Conservation (phyloP, 2,329 filamentous ascomycete genomes). For the Fusarium pseudocircinatum region DNA sequence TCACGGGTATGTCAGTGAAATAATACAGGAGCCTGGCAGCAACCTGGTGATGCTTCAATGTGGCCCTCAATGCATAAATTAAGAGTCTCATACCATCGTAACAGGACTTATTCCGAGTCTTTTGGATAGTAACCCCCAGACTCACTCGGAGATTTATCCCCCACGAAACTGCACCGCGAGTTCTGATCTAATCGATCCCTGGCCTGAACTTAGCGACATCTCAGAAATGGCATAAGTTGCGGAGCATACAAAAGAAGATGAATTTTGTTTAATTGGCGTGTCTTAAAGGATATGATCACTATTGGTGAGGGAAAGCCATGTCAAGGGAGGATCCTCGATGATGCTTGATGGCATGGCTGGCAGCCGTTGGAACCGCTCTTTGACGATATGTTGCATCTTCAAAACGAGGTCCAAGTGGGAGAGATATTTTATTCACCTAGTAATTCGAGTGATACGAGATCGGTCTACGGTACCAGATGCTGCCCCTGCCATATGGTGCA, state of each 20-base stretch:
- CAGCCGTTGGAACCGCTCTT: too few species aligned
- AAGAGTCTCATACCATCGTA: neutral
- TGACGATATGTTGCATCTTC: neutral
- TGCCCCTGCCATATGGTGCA: neutral
- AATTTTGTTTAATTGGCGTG: neutral
- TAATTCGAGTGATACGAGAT: too few species aligned
- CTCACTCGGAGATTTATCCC: neutral
- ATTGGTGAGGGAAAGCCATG: neutral
- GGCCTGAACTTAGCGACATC: too few species aligned
- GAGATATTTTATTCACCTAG: neutral
- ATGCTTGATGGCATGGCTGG: neutral
- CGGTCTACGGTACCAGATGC: neutral
- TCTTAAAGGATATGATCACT: neutral
- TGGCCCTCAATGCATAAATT: neutral
- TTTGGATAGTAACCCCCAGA: rapidly evolving
- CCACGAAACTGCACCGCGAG: too few species aligned
- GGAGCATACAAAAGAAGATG: too few species aligned
- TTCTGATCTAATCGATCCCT: neutral
- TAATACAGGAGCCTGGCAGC: too few species aligned
- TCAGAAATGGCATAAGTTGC: neutral
- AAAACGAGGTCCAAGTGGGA: too few species aligned
- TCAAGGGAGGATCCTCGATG: neutral
- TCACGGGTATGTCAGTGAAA: rapidly evolving
- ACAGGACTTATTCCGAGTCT: rapidly evolving
- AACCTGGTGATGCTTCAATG: neutral